These are phyloP conservation scores for Rhodotorula glutinis DNA, from an alignment of 1,284 basidiomycete genomes.

Conservation along the genomic window DNA sequence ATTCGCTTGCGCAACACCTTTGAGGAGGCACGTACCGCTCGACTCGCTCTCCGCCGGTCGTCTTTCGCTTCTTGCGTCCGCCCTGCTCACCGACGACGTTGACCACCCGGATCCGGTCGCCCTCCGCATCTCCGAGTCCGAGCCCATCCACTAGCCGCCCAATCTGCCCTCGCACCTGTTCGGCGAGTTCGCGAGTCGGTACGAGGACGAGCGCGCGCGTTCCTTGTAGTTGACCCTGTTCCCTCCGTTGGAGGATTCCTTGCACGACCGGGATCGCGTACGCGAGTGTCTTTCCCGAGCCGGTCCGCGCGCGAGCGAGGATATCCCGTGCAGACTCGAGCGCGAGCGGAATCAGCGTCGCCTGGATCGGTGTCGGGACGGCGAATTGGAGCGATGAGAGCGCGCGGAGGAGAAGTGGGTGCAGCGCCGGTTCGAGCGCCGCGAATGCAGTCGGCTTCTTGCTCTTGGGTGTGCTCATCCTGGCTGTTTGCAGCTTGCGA, in stretches of 20 bases:
- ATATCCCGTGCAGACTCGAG: slow-evolving; percentile 82
- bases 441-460: slow-evolving; percentile 17
- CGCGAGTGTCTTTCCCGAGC: slow-evolving; percentile 95
- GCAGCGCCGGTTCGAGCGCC: slow-evolving; percentile 34
- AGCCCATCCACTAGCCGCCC: slow-evolving; percentile 2
- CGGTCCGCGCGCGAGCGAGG: slow-evolving; percentile 87
- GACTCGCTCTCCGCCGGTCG: slow-evolving; percentile 61
- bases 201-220: slow-evolving; percentile 85
- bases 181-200: slow-evolving; percentile 87
- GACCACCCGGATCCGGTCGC: slow-evolving; percentile 59
- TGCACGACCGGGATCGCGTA: slow-evolving; percentile 90
- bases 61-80: slow-evolving; percentile 40
- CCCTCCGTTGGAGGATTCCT: slow-evolving; percentile 63
- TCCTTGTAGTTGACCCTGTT: slow-evolving; percentile 48
- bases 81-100: slow-evolving; percentile 64
- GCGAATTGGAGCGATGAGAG: slow-evolving; percentile 75
- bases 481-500: too few species aligned
- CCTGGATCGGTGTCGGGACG: slow-evolving; percentile 91
- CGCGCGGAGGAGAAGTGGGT: slow-evolving; percentile 71
- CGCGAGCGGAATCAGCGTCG: slow-evolving; percentile 80
- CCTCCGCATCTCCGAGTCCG: slow-evolving; percentile 58
- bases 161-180: slow-evolving; percentile 15
- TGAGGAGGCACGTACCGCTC: slow-evolving; percentile 61
- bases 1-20: not conserved
- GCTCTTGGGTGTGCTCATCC: not conserved